Evolutionary conservation across 768 basidiomycete genomes (phyloP), one percentile per base, ranked within the genome.

Genomic region (Hypsizygus marmoreus): DNA sequence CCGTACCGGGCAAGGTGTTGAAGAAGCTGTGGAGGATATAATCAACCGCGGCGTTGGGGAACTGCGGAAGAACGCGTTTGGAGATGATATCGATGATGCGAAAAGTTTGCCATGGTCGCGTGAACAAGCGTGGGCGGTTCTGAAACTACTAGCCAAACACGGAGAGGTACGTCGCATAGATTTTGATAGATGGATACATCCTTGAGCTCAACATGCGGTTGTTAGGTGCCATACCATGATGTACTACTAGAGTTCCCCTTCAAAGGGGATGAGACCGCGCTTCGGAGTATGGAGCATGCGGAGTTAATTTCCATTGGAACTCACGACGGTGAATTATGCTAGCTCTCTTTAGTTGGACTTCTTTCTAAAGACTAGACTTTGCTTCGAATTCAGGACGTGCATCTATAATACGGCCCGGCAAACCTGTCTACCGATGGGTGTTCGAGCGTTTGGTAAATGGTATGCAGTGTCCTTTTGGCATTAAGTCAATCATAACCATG

Each of bases 1-100:
- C 28, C 76, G 83, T 16, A 84, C 75, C 38, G 89, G 91, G 2
- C 79, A 81, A 67, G 68, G 61, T 12, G 77, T 95, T 3, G 74
- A 82, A 42, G 88, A 88, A 29, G 91, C 92, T 1, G 88, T 97
- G 4, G 90, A 95, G 58, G 95, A 97, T 58, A 91, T 98, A 56
- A 81, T 97, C 49, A 66, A 68, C 16, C 79, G 90, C 12, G 86
- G 85, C 25, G 81, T 93, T 8, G 76, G 82, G 25, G 94, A 97
- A 62, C 69, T 98, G 39, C 74, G 89, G 36, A 97, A 97, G 75
- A 86, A 80, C 36, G 90, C 90, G 0, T 99, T 97, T 60, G 95
- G 94, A 0, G 94, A 97, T 53, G 95, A 97, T 59, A 66, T 74
- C 1, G 92, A 95, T 43, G 95, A 97, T 57, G 87, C 88, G 2